Evolutionary conservation across 2,329 filamentous ascomycete genomes (phyloP).

Genomic region (Colletotrichum liaoningense): DNA sequence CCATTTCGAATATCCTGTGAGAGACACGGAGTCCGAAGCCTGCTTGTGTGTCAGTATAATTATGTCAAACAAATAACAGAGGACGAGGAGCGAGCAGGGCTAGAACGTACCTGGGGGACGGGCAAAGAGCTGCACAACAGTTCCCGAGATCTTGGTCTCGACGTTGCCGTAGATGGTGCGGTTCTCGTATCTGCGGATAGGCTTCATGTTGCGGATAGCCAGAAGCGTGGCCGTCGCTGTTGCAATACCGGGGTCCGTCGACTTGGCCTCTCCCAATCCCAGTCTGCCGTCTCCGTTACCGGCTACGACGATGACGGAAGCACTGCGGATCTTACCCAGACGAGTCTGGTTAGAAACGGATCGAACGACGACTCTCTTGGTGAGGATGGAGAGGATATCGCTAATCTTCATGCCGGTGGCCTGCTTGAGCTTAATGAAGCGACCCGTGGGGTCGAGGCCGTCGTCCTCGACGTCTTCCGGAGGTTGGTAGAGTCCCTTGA

Average conservation of each 20-base stretch:
- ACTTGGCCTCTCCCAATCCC: slow-evolving; percentile 92
- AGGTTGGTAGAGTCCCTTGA: slow-evolving; percentile 62
- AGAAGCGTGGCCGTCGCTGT: slow-evolving; percentile 78
- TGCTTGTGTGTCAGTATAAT: slow-evolving; percentile 48
- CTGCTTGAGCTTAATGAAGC: slow-evolving; percentile 64
- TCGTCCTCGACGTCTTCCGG: slow-evolving; percentile 61
- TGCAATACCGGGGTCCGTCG: slow-evolving; percentile 77
- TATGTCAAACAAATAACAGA: background rate
- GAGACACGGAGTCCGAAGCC: slow-evolving; percentile 95
- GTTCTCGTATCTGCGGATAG: slow-evolving; percentile 91
- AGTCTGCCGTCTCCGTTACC: slow-evolving; percentile 89
- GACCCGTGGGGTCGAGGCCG: slow-evolving; percentile 61
- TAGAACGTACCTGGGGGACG: slow-evolving; percentile 83
- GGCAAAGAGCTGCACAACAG: slow-evolving; percentile 82
- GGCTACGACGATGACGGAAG: slow-evolving; percentile 82
- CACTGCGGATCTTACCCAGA: slow-evolving; percentile 88
- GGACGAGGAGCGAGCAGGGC: background rate
- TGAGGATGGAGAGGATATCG: slow-evolving; percentile 66
- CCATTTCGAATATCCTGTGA: slow-evolving; percentile 94
- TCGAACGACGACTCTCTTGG: slow-evolving; percentile 80
- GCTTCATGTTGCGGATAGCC: slow-evolving; percentile 92
- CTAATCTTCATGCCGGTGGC: slow-evolving; percentile 65
- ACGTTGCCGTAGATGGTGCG: slow-evolving; percentile 91
- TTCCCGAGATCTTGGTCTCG: slow-evolving; percentile 87
- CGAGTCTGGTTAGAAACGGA: slow-evolving; percentile 92